These are phyloP conservation scores for Spencermartinsiella ligniputridi DNA, from an alignment of 1,139 yeast genomes.

Conservation along the genomic window DNA sequence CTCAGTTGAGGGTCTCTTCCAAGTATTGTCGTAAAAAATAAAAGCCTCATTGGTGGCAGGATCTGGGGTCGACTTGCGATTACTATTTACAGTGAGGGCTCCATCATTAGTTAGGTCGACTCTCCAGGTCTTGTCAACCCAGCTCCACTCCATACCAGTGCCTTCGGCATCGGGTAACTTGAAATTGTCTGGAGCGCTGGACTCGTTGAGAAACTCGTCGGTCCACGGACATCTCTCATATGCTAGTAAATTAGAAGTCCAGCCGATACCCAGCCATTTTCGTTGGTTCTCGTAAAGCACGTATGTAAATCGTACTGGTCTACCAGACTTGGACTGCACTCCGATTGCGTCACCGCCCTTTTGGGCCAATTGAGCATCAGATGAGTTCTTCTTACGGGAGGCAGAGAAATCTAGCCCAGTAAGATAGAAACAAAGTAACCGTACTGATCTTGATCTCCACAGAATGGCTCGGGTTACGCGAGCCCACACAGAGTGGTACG, in stretches of 20 bases:
- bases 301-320: constrained; percentile 82
- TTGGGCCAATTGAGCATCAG: constrained; percentile 23
- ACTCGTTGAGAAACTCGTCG: constrained; percentile 87
- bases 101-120: constrained; percentile 88
- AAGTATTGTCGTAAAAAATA: constrained; percentile 83
- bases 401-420: constrained; percentile 85
- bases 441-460: constrained; percentile 74
- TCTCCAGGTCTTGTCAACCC: constrained; percentile 93
- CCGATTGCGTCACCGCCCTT: constrained; percentile 37
- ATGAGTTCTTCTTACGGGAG: constrained; percentile 29
- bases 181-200: constrained; percentile 70
- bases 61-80: constrained; percentile 68
- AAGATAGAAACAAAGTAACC: constrained; percentile 69
- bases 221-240: constrained; percentile 97
- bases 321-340: constrained; percentile 49
- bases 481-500: constrained; percentile 85
- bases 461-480: constrained; percentile 73
- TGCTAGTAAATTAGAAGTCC: constrained; percentile 88
- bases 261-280: constrained; percentile 96
- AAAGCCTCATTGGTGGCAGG: constrained; percentile 82
- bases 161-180: constrained; percentile 72
- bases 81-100: constrained; percentile 63
- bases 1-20: constrained; percentile 89
- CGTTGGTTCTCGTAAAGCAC: constrained; percentile 95
- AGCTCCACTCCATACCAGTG: constrained; percentile 78